Conservation (phyloP, 345 rosid species). For the Gossypium turneri region DNA sequence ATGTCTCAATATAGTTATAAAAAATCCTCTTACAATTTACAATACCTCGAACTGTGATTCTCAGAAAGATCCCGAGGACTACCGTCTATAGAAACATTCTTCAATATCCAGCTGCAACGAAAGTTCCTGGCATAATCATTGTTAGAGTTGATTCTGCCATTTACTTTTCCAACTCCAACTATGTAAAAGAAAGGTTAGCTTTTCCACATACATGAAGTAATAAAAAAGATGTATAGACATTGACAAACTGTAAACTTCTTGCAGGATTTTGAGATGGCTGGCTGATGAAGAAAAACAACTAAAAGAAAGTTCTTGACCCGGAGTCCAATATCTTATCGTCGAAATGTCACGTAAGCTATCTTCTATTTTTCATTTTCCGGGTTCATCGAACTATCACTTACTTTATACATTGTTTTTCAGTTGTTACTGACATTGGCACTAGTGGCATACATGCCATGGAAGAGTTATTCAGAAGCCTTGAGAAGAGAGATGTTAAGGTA, state of each 20-base stretch:
- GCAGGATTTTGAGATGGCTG: constrained; percentile 73
- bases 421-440: constrained; percentile 81
- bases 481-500: constrained; percentile 60
- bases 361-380: neutral
- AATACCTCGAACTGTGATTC: constrained; percentile 63
- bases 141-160: constrained; percentile 82
- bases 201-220: neutral
- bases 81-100: constrained; percentile 57
- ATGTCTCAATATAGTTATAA: constrained; percentile 76
- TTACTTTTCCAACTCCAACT: constrained; percentile 82
- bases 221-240: neutral
- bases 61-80: constrained; percentile 71
- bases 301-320: constrained; percentile 32
- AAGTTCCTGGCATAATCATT: constrained; percentile 58
- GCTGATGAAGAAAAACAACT: constrained; percentile 55
- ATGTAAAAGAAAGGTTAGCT: constrained; percentile 59
- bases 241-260: neutral
- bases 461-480: constrained; percentile 56
- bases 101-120: constrained; percentile 73
- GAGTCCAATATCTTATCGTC: constrained; percentile 50
- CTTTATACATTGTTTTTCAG: constrained; percentile 25
- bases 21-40: constrained; percentile 87
- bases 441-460: constrained; percentile 78
- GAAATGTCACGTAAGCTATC: constrained; percentile 68
- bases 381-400: neutral